These are phyloP conservation scores for Dioscorea dumetorum DNA, from an alignment of 106 monocot species.

Conservation along the genomic window DNA sequence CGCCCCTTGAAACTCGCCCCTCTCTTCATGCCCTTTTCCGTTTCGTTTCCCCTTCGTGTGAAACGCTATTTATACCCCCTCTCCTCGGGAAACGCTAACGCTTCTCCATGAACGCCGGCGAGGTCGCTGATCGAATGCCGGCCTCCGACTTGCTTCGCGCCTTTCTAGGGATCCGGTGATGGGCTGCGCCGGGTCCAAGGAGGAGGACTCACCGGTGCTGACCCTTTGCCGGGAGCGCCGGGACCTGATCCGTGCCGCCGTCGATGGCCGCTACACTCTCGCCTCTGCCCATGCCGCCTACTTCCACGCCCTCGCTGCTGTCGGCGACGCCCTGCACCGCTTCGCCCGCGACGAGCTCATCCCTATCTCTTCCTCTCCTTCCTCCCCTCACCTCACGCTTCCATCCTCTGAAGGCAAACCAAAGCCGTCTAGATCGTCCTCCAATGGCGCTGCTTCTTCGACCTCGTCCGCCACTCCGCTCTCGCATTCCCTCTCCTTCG, in stretches of 20 bases:
- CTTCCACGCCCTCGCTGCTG: slow-evolving; percentile 32
- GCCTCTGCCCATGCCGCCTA: slow-evolving; percentile 61
- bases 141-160: no score
- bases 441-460: slow-evolving; percentile 4
- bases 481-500: slow-evolving; percentile 32
- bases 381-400: slow-evolving; percentile 37
- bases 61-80: not conserved
- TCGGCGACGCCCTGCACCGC: slow-evolving; percentile 55
- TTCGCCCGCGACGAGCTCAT: slow-evolving; percentile 45
- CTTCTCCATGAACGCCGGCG: not conserved
- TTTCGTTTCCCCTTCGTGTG: not conserved
- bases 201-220: slow-evolving; percentile 32
- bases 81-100: not conserved
- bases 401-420: slow-evolving; percentile 46
- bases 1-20: not conserved
- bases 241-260: slow-evolving; percentile 44
- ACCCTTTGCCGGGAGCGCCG: slow-evolving; percentile 49
- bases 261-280: slow-evolving; percentile 46
- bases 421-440: not conserved
- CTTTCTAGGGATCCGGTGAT: slow-evolving; percentile 12
- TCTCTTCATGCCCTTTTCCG: not conserved
- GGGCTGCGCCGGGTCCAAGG: slow-evolving; percentile 63
- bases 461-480: slow-evolving; percentile 20
- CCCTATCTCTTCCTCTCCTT: slow-evolving; percentile 1
- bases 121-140: not conserved